These are phyloP conservation scores for Parachlorella kessleri DNA, from an alignment of 139 green algal genomes.

Conservation along the genomic window DNA sequence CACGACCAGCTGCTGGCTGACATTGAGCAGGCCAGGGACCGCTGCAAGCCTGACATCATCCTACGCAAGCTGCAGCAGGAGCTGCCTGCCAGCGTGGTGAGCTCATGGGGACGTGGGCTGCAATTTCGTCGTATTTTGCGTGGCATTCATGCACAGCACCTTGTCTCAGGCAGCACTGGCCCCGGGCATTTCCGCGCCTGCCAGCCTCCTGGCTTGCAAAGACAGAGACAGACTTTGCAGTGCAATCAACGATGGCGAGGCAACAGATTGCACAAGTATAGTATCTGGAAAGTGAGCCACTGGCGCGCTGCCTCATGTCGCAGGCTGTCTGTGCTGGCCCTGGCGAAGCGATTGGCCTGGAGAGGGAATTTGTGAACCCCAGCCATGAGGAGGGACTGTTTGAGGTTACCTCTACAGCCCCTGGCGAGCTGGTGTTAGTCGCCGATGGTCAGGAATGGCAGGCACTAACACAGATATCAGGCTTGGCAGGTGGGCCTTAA, in stretches of 20 bases:
- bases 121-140: too few species aligned
- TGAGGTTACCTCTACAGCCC: background rate
- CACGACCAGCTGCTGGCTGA: background rate
- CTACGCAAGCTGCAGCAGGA: slow-evolving; percentile 9
- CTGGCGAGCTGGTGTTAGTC: background rate
- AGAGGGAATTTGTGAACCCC: background rate
- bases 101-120: too few species aligned
- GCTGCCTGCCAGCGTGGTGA: slow-evolving; percentile 8
- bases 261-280: too few species aligned
- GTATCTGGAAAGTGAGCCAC: too few species aligned
- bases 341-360: background rate
- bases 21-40: slow-evolving; percentile 1
- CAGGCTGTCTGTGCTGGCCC: background rate
- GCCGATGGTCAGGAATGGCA: background rate
- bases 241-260: too few species aligned
- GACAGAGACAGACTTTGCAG: too few species aligned
- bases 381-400: background rate
- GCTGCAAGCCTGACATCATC: slow-evolving; percentile 13
- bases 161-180: too few species aligned
- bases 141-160: background rate
- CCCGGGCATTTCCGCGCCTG: too few species aligned
- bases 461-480: background rate
- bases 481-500: background rate
- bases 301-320: too few species aligned
- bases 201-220: too few species aligned